Evolutionary conservation across 177 flowering plant genomes (phyloP).

Genomic region (Telopea speciosissima): DNA sequence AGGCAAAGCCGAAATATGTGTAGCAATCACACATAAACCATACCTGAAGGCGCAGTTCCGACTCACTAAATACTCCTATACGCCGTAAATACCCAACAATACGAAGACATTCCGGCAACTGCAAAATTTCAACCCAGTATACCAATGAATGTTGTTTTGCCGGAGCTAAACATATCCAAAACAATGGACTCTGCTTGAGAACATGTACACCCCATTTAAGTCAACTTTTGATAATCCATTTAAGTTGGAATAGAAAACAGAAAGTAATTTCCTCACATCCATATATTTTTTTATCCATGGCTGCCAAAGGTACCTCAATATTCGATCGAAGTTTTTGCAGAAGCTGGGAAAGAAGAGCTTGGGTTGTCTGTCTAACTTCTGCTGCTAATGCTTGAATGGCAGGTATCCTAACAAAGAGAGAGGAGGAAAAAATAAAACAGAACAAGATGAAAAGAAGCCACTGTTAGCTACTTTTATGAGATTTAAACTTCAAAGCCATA

Average conservation of each 20-base stretch:
- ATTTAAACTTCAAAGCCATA: background rate
- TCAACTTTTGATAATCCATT: no score
- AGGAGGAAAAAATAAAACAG: background rate
- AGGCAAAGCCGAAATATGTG: background rate
- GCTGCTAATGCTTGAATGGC: constrained; percentile 86
- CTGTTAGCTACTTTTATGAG: constrained; percentile 6
- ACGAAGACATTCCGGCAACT: constrained; percentile 96
- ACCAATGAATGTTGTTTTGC: background rate
- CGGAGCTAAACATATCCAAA: background rate
- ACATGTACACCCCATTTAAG: background rate
- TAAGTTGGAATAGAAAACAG: background rate
- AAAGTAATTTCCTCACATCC: background rate
- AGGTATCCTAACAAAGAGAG: constrained; percentile 45
- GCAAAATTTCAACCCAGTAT: constrained; percentile 10
- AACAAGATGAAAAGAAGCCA: background rate
- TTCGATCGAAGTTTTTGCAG: constrained; percentile 92
- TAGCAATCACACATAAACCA: background rate
- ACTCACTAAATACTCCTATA: constrained; percentile 88
- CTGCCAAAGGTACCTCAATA: constrained; percentile 56
- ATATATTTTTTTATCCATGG: background rate
- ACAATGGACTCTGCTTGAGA: background rate
- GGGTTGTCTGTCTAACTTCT: constrained; percentile 89
- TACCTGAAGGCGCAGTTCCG: constrained; percentile 95
- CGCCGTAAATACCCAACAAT: constrained; percentile 94
- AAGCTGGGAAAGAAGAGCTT: constrained; percentile 94